Percentiles rank a stretch among this genome's conserved stretches.
Conservation (phyloP, 2,329 filamentous ascomycete genomes). For the Phialocephala sp. region DNA sequence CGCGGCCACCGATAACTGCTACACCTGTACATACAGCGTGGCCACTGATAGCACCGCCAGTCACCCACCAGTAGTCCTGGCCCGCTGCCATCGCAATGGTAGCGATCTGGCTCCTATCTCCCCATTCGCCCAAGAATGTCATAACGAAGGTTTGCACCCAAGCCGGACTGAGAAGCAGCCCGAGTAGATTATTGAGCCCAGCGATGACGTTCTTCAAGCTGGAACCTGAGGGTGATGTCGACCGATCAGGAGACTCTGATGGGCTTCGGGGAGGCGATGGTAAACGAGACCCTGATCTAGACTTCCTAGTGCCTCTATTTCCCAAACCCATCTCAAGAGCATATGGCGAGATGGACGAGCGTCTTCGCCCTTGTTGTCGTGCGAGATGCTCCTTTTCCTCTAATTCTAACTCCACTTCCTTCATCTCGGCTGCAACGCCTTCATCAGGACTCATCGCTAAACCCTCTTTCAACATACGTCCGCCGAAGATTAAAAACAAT, state of each 20-base stretch:
- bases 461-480: constrained; percentile 83
- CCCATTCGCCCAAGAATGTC: constrained; percentile 99
- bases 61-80: constrained; percentile 99
- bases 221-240: constrained; percentile 45
- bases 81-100: constrained; percentile 99
- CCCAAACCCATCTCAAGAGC: constrained; percentile 80
- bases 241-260: constrained; percentile 73
- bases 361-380: constrained; percentile 67
- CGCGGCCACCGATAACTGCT: constrained; percentile 89
- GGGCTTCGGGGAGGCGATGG: constrained; percentile 82
- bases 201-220: constrained; percentile 52
- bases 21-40: constrained; percentile 90
- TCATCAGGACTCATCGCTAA: constrained; percentile 88
- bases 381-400: constrained; percentile 89
- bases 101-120: constrained; percentile 95
- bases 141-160: constrained; percentile 99
- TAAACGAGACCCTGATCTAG: constrained; percentile 75
- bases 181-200: constrained; percentile 85
- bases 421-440: constrained; percentile 95
- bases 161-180: constrained; percentile 86
- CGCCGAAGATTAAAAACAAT: constrained; percentile 89
- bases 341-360: constrained; percentile 75
- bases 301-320: constrained; percentile 65
- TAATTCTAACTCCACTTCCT: constrained; percentile 92
- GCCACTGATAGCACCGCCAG: constrained; percentile 82